Percentiles rank a stretch among this genome's conserved stretches.
Conservation (phyloP, 2,329 filamentous ascomycete genomes). For the Fusarium sp. region DNA sequence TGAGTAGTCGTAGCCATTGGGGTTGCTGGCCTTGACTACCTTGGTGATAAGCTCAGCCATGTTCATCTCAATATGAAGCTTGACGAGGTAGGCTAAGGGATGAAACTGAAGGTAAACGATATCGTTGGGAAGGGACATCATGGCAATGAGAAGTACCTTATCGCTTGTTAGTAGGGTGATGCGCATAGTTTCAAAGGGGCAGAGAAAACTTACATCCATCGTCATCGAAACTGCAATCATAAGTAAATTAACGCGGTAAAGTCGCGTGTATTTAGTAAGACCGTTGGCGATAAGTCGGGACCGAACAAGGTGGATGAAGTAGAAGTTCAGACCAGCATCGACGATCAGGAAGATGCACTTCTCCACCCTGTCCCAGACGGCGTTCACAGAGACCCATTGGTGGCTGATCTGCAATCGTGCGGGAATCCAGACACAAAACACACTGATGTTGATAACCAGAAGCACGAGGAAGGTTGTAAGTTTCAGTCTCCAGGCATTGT, state of each 20-base stretch:
- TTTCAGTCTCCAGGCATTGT: conserved; percentile 58
- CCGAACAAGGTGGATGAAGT: conserved; percentile 65
- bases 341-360: conserved; percentile 66
- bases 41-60: conserved; percentile 66
- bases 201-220: conserved; percentile 45
- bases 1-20: conserved; percentile 46
- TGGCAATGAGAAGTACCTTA: conserved; percentile 49
- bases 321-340: conserved; percentile 64
- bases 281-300: conserved; percentile 62
- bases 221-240: conserved; percentile 52
- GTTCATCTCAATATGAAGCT: conserved; percentile 67
- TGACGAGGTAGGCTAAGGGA: conserved; percentile 65
- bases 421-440: conserved; percentile 68
- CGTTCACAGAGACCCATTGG: conserved; percentile 60
- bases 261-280: conserved; percentile 62
- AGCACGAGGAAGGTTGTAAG: conserved; percentile 60
- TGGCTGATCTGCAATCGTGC: conserved; percentile 61
- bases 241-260: conserved; percentile 56
- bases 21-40: conserved; percentile 50
- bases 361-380: conserved; percentile 66
- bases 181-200: accelerated
- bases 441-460: conserved; percentile 64
- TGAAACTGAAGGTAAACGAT: conserved; percentile 62
- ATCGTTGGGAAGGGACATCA: conserved; percentile 51
- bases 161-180: not conserved